phyloP scores from a whole-genome alignment of 192 early-diverging fungal species.

The Backusella psychrophila region DNA sequence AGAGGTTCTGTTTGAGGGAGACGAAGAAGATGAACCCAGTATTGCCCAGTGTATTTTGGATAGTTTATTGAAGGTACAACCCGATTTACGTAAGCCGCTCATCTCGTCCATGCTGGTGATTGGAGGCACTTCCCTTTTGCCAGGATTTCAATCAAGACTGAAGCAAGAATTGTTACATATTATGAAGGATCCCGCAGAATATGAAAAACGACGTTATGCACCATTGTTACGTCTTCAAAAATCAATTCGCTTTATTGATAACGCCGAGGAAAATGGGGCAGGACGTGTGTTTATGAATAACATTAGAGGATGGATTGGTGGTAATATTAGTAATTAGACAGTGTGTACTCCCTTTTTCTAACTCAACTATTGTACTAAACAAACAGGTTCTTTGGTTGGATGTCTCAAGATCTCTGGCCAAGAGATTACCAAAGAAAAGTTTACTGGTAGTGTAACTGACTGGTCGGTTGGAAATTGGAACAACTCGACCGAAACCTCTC shows the following conservation, averaged over 20 bases:
- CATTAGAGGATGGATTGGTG: slow-evolving; percentile 80
- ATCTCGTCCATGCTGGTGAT: slow-evolving; percentile 65
- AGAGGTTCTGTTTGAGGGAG: slow-evolving; percentile 77
- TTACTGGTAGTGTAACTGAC: slow-evolving; percentile 60
- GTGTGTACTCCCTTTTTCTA: not conserved
- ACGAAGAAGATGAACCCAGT: slow-evolving; percentile 54
- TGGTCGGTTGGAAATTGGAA: slow-evolving; percentile 51
- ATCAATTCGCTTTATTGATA: slow-evolving; percentile 56
- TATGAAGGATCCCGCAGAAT: slow-evolving; percentile 38
- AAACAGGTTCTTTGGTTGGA: slow-evolving; percentile 66
- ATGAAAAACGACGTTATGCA: slow-evolving; percentile 46
- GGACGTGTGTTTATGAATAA: slow-evolving; percentile 66
- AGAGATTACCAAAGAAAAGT: slow-evolving; percentile 67
- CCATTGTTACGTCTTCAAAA: slow-evolving; percentile 43
- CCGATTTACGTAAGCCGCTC: slow-evolving; percentile 71
- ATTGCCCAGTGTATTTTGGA: slow-evolving; percentile 57
- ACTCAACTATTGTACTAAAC: not conserved
- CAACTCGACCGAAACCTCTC: not conserved
- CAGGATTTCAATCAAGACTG: slow-evolving; percentile 63
- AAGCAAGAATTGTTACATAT: slow-evolving; percentile 57
- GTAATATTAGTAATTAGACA: slow-evolving; percentile 10
- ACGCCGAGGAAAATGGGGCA: slow-evolving; percentile 23
- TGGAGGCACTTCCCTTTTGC: slow-evolving; percentile 76
- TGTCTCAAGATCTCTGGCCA: slow-evolving; percentile 69
- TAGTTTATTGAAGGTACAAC: slow-evolving; percentile 54